A percentile compares a stretch with the other conserved stretches of the same genome.
Conservation (phyloP, 2,329 filamentous ascomycete species). For the Dactylellina haptotyla region DNA sequence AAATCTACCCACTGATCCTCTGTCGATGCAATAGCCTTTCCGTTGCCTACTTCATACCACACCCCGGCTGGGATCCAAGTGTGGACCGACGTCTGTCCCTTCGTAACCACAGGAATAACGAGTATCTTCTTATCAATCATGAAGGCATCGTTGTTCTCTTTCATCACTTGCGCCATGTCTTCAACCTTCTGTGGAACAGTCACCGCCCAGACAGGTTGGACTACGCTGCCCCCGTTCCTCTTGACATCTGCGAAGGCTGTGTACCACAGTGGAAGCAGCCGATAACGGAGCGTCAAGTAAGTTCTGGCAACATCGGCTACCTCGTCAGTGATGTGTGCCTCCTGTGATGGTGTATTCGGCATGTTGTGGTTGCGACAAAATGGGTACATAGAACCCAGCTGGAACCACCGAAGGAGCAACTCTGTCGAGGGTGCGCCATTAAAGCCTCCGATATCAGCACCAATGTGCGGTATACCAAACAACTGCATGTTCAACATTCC, state of each 20-base stretch:
- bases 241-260: slow-evolving; percentile 28
- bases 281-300: slow-evolving; percentile 37
- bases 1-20: slow-evolving; percentile 22
- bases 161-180: slow-evolving; percentile 13
- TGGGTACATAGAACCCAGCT: slow-evolving; percentile 46
- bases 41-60: slow-evolving; percentile 37
- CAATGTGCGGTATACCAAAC: slow-evolving; percentile 49
- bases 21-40: slow-evolving; percentile 1
- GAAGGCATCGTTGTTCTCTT: slow-evolving; percentile 34
- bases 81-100: slow-evolving; percentile 11
- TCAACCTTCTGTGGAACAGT: slow-evolving; percentile 15
- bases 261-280: slow-evolving; percentile 52
- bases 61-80: slow-evolving; percentile 42
- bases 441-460: slow-evolving; percentile 49
- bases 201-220: slow-evolving; percentile 45
- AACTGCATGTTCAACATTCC: slow-evolving; percentile 55
- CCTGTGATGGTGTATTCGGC: slow-evolving; percentile 42
- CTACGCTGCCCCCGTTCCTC: slow-evolving; percentile 22
- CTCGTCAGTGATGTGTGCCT: slow-evolving; percentile 22
- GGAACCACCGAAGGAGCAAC: slow-evolving; percentile 45
- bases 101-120: slow-evolving; percentile 27
- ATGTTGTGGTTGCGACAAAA: slow-evolving; percentile 53
- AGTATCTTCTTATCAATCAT: slow-evolving; percentile 26
- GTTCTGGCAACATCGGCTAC: slow-evolving; percentile 31
- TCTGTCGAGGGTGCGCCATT: slow-evolving; percentile 25